Evolutionary conservation across 106 monocot genomes (phyloP), one percentile per base, ranked within the genome.

Genomic region (Cymbidium sinense): DNA sequence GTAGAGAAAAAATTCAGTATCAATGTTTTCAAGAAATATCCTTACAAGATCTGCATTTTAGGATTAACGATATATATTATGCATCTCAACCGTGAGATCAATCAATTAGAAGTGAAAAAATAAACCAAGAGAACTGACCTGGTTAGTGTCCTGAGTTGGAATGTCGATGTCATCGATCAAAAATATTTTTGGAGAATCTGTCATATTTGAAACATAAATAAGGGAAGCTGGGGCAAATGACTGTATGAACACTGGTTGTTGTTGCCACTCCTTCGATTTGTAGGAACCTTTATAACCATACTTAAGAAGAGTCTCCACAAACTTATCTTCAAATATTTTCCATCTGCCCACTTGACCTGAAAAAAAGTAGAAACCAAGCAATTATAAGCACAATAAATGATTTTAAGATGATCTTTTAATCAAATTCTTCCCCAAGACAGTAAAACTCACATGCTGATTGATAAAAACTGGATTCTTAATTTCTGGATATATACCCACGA

Each of bases 401-500:
- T 58, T 23, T 58, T 58, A 58, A 23, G 58, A 58, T 39, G 29
- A 31, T 15, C 4, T 1, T 31, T 29, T 29, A 33, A 67, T 67
- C 67, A 31, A 31, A 31, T 33, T 67, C 33, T 67, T 30, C 33
- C 67, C 55, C 20, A 73, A 44, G 69, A 21, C 29, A 75, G 70
- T 30, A 15, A 61, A 2, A 86, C 96, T 90, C 86, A 98, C 94
- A 81, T 87, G 94, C 77, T 94, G 85, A 78, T 98, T 98, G 84
- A 98, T 92, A 31, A 94, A 88, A 82, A 90, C 82, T 70, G 94
- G 96, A 78, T 88, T 88, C 75, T 98, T 98, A 0, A 98, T 94
- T 87, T 98, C 94, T 35, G 96, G 96, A 77, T 98, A 98, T 80
- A 98, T 94, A 4, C 96, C 96, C 52, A 98, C 90, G 74, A 89